Conservation (phyloP, 78 protist species). For the Dictyostelium capitatum region DNA sequence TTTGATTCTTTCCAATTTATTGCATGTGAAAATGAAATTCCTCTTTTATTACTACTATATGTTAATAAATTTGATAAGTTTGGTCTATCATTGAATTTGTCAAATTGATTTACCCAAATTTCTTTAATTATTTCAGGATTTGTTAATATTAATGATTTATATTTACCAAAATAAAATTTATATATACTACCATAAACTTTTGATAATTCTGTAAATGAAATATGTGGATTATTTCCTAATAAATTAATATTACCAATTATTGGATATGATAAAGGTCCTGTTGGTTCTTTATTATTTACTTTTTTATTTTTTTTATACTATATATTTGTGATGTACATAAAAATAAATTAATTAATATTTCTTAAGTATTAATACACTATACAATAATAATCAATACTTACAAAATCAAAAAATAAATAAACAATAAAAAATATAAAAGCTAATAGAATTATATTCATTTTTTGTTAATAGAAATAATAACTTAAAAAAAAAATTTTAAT, state of each 20-base stretch:
- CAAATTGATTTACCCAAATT: conserved; percentile 27
- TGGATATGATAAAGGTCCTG: conserved; percentile 7
- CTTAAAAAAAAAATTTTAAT: no score
- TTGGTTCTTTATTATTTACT: background rate
- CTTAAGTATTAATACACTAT: no score
- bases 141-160: background rate
- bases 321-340: no score
- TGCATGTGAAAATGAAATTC: background rate
- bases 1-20: no score
- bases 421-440: no score
- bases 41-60: background rate
- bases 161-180: conserved; percentile 30
- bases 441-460: no score
- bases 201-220: background rate
- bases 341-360: no score
- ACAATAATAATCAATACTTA: no score
- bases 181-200: conserved; percentile 23
- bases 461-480: no score
- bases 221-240: conserved; percentile 18
- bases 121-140: conserved; percentile 32
- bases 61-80: background rate
- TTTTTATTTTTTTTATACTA: background rate
- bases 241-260: conserved; percentile 35
- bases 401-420: no score
- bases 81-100: conserved; percentile 23